Evolutionary conservation across 2,329 filamentous ascomycete genomes (phyloP), one percentile per base, ranked within the genome.

Genomic region (Fusarium incarnatum): DNA sequence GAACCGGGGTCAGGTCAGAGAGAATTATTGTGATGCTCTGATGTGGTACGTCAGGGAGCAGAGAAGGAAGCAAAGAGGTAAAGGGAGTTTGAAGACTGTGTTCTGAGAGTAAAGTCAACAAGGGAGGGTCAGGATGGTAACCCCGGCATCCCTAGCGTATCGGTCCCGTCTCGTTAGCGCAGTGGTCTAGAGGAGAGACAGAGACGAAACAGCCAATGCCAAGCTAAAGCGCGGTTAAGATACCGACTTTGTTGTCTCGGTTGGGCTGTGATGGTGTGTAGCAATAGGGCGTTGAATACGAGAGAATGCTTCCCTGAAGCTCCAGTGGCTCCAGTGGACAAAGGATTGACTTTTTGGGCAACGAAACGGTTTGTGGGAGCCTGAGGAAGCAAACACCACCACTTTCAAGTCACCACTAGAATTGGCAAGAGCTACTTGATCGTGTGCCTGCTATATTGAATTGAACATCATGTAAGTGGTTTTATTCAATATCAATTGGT

Each of bases 201-300:
- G 55, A 53, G 55, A 60, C 41, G 41, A 66, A 67, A 56, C 62
- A 56, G 54, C 62, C 58, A 68, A 68, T 68, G 44, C 46, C 27
- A 50, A 50, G 64, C 68, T 54, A 32, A 28, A 40, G 10, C 49
- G 61, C 62, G 47, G 47, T 32, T 49, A 66, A 61, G 67, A 56
- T 68, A 40, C 44, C 50, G 53, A 60, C 48, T 67, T 52, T 32
- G 53, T 54, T 70, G 57, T 66, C 53, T 68, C 50, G 44, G 67
- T 23, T 30, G 42, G 23, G 42, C 23, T 37, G 49, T 32, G 48
- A 44, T 71, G 68, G 68, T 69, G 68, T 71, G 64, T 47, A 61
- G 60, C 12, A 45, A 27, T 54, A 62, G 42, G 72, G 63, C 59
- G 56, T 65, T 73, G 72, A 73, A 74, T 75, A 74, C 72, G 72